These are phyloP conservation scores for Aciculosporium take DNA, from an alignment of 2,329 filamentous ascomycete species.

Conservation along the genomic window DNA sequence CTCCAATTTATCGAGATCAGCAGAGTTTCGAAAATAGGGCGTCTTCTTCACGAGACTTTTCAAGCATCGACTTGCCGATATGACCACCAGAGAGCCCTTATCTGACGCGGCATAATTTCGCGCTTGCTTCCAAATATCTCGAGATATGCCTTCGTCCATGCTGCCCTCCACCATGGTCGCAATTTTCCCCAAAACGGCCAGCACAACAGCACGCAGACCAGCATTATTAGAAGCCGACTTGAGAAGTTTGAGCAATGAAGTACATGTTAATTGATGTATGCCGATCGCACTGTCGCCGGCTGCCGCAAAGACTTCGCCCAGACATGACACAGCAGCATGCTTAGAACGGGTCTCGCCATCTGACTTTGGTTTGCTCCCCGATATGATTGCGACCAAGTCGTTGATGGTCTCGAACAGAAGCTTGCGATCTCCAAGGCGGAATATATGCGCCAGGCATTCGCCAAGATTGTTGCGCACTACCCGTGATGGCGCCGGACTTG, in stretches of 20 bases:
- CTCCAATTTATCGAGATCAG: constrained; percentile 82
- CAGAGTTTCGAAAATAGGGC: constrained; percentile 70
- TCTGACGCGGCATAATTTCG: constrained; percentile 63
- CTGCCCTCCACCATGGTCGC: constrained; percentile 59
- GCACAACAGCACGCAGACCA: constrained; percentile 65
- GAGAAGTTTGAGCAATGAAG: constrained; percentile 60
- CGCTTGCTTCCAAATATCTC: constrained; percentile 87
- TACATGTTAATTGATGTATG: constrained; percentile 60
- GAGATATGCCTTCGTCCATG: constrained; percentile 70
- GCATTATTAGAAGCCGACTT: constrained; percentile 70
- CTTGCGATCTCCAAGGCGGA: constrained; percentile 76
- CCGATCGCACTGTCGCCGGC: constrained; percentile 87
- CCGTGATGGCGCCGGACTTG: constrained; percentile 70
- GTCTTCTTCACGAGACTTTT: constrained; percentile 59
- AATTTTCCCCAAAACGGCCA: constrained; percentile 62
- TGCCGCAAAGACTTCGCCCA: constrained; percentile 81
- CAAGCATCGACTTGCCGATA: constrained; percentile 65
- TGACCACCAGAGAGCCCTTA: constrained; percentile 69
- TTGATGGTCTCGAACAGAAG: constrained; percentile 90
- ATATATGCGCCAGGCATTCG: constrained; percentile 67
- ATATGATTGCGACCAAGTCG: constrained; percentile 62
- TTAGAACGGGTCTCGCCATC: constrained; percentile 68
- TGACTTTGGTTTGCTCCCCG: constrained; percentile 55
- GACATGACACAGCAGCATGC: constrained; percentile 74
- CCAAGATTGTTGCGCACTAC: constrained; percentile 84